phyloP scores from a whole-genome alignment of 2,329 filamentous ascomycete species.

The Talaromyces sp. region DNA sequence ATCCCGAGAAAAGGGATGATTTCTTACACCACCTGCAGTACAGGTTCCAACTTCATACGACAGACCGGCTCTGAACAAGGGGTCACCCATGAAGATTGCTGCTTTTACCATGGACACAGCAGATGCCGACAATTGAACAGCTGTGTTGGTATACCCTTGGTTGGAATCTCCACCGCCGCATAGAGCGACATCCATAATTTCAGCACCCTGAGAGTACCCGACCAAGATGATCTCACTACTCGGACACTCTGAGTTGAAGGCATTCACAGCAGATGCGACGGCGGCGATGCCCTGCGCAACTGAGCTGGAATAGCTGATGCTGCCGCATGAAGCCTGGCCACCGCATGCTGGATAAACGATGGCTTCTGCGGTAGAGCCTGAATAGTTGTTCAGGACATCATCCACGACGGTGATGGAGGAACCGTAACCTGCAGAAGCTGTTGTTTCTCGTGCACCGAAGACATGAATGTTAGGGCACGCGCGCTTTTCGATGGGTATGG shows the following conservation, averaged over 20 bases:
- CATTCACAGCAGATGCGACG: constrained; percentile 58
- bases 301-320: constrained; percentile 58
- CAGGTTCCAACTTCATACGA: constrained; percentile 62
- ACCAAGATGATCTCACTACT: constrained; percentile 57
- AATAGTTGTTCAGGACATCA: constrained; percentile 46
- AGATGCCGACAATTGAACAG: constrained; percentile 42
- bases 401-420: constrained; percentile 50
- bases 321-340: constrained; percentile 56
- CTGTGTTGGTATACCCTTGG: constrained; percentile 46
- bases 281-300: constrained; percentile 56
- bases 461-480: constrained; percentile 48
- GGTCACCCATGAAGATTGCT: constrained; percentile 63
- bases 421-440: constrained; percentile 50
- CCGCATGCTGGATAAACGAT: constrained; percentile 62
- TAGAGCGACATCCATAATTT: constrained; percentile 61
- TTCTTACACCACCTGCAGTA: constrained; percentile 55
- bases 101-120: constrained; percentile 58
- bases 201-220: constrained; percentile 62
- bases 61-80: constrained; percentile 54
- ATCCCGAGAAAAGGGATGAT: no score
- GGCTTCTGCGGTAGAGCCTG: constrained; percentile 53
- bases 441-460: constrained; percentile 53
- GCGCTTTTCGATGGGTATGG: constrained; percentile 20
- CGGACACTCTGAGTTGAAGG: constrained; percentile 56
- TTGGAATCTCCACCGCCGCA: constrained; percentile 55